These are phyloP conservation scores for Debaryomyces subglobosus DNA, from an alignment of 1,139 yeast species.

Conservation along the genomic window DNA sequence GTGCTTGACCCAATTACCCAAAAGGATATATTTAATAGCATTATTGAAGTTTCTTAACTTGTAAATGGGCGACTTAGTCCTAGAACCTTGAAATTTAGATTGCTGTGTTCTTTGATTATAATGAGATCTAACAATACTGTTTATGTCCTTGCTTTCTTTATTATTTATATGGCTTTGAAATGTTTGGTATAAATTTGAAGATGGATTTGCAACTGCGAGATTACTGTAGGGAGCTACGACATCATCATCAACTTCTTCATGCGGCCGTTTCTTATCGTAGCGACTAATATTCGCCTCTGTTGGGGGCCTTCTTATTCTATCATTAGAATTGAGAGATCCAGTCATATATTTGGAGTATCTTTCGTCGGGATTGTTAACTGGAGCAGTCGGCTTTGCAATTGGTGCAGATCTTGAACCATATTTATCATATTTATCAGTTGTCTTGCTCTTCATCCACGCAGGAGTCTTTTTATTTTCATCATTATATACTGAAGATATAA, in stretches of 20 bases:
- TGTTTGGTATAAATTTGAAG: slow-evolving; percentile 36
- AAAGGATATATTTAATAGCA: slow-evolving; percentile 84
- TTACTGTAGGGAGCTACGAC: slow-evolving; percentile 36
- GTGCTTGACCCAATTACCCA: slow-evolving; percentile 62
- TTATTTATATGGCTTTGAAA: slow-evolving; percentile 46
- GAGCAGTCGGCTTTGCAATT: slow-evolving; percentile 2
- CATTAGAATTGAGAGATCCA: not conserved
- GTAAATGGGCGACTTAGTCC: slow-evolving; percentile 82
- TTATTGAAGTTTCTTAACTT: slow-evolving; percentile 88
- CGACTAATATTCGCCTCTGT: slow-evolving; percentile 5
- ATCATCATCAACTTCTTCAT: slow-evolving; percentile 17
- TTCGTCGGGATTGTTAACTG: slow-evolving; percentile 15
- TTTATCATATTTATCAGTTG: slow-evolving; percentile 25
- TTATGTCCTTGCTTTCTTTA: slow-evolving; percentile 40
- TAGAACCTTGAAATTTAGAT: slow-evolving; percentile 58
- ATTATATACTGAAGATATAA: slow-evolving; percentile 29
- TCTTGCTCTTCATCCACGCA: slow-evolving; percentile 42
- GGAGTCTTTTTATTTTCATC: slow-evolving; percentile 33
- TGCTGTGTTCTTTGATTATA: slow-evolving; percentile 83
- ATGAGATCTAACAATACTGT: slow-evolving; percentile 74
- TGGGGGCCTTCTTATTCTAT: slow-evolving; percentile 3
- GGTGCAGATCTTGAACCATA: slow-evolving; percentile 14
- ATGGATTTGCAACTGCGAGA: slow-evolving; percentile 35
- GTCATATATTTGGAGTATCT: slow-evolving; percentile 34
- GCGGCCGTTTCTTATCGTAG: slow-evolving; percentile 10